Conservation (phyloP, 257 asterid genomes). For the Gentiana dahurica region DNA sequence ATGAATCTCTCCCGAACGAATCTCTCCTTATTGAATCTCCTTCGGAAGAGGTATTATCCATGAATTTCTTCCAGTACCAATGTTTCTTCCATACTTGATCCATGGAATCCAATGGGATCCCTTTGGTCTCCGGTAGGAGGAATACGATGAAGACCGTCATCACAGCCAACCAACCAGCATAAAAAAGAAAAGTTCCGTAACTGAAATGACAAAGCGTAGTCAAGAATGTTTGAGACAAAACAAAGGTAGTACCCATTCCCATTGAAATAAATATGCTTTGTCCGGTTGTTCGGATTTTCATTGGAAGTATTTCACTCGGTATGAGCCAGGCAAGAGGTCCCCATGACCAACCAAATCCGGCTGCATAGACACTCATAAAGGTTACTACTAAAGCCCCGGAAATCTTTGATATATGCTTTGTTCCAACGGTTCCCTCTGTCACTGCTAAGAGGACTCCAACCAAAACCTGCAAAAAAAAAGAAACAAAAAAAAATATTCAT, state of each 20-base stretch:
- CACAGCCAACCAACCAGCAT: constrained; percentile 6
- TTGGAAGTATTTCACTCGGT: constrained; percentile 14
- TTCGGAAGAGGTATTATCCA: background rate
- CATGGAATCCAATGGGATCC: constrained; percentile 11
- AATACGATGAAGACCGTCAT: constrained; percentile 7
- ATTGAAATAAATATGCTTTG: constrained; percentile 13
- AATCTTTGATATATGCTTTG: background rate
- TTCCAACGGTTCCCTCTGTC: background rate
- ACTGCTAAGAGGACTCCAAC: background rate
- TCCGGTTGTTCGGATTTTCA: constrained; percentile 13
- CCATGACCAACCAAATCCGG: constrained; percentile 16
- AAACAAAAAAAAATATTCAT: too few relatives aligned
- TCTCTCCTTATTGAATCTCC: too few relatives aligned
- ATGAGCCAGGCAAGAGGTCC: constrained; percentile 10
- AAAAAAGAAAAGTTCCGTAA: constrained; percentile 9
- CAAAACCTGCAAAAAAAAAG: constrained; percentile 1
- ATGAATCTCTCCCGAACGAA: too few relatives aligned
- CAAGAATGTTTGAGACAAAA: constrained; percentile 10
- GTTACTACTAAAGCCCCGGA: background rate
- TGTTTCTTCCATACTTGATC: constrained; percentile 10
- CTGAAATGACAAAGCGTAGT: constrained; percentile 5
- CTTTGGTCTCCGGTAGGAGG: constrained; percentile 15
- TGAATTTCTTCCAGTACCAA: constrained; percentile 12
- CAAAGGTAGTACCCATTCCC: constrained; percentile 1
- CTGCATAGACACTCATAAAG: constrained; percentile 8